phyloP scores from a whole-genome alignment of 1,284 basidiomycete species.

The Naganishia sp. region DNA sequence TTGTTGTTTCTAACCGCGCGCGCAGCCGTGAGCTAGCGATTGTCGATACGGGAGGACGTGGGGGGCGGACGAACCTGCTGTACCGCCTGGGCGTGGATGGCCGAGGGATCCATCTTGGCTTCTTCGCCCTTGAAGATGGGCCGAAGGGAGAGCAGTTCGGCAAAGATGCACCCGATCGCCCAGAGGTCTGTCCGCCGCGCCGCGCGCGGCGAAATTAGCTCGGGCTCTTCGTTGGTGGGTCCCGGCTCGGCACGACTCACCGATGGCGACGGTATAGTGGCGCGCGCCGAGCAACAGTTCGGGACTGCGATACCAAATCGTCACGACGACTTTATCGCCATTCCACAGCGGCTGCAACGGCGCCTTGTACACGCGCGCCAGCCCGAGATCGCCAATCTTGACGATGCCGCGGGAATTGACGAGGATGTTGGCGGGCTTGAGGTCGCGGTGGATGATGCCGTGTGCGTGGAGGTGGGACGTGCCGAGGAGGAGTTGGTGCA shows the following conservation, averaged over 20 bases:
- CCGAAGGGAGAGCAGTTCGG: slow-evolving; percentile 85
- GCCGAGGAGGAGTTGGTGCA: slow-evolving; percentile 94
- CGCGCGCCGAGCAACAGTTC: slow-evolving; percentile 93
- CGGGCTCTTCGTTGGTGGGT: too few species aligned
- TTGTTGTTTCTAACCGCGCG: slow-evolving; percentile 38
- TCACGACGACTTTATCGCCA: slow-evolving; percentile 98
- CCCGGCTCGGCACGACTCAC: too few species aligned
- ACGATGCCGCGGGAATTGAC: slow-evolving; percentile 86
- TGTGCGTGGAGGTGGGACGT: slow-evolving; percentile 91
- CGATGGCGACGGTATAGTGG: slow-evolving; percentile 92
- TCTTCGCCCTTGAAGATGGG: slow-evolving; percentile 99
- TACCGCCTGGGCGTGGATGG: slow-evolving; percentile 19
- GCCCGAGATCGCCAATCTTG: slow-evolving; percentile 95
- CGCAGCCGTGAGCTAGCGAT: not conserved
- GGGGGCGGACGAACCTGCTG: slow-evolving; percentile 19
- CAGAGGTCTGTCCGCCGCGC: slow-evolving; percentile 84
- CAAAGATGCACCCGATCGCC: slow-evolving; percentile 96
- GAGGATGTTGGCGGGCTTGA: slow-evolving; percentile 98
- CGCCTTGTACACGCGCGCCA: slow-evolving; percentile 82
- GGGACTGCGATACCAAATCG: slow-evolving; percentile 97
- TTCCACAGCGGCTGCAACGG: slow-evolving; percentile 75
- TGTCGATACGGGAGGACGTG: not conserved
- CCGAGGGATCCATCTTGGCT: slow-evolving; percentile 74
- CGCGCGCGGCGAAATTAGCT: too few species aligned
- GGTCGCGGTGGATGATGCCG: slow-evolving; percentile 84